Conservation (phyloP, 495 filamentous ascomycete species). For the Emericellopsis terricola region DNA sequence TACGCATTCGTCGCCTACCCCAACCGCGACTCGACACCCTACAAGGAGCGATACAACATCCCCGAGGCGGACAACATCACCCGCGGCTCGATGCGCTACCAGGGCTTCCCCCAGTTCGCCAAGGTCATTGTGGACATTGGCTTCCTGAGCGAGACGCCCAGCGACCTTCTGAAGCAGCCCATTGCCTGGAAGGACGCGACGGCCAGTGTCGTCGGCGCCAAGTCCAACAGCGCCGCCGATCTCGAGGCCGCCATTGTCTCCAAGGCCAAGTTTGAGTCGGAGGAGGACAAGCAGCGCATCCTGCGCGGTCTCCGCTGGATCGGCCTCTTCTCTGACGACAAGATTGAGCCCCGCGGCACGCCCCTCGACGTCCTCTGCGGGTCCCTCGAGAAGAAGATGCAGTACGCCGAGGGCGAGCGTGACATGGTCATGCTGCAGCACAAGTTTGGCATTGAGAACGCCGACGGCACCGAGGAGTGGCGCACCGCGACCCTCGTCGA, state of each 20-base stretch:
- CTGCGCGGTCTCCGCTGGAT: constrained; percentile 68
- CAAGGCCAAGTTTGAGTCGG: constrained; percentile 46
- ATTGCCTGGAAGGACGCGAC: constrained; percentile 60
- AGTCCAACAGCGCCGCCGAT: constrained; percentile 38
- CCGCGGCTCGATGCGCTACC: constrained; percentile 36
- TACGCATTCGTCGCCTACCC: constrained; percentile 87
- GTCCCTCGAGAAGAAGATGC: constrained; percentile 81
- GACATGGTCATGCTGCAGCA: constrained; percentile 75
- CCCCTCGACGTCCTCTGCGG: constrained; percentile 82
- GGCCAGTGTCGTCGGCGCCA: constrained; percentile 44
- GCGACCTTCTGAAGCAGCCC: constrained; percentile 36
- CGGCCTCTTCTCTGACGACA: constrained; percentile 65
- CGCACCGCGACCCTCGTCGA: constrained; percentile 68
- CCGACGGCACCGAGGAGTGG: constrained; percentile 51
- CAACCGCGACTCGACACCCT: constrained; percentile 77
- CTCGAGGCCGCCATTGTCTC: constrained; percentile 47
- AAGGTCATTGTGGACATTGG: constrained; percentile 53
- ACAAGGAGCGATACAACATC: constrained; percentile 77
- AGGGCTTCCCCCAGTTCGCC: constrained; percentile 63
- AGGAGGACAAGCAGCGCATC: constrained; percentile 54
- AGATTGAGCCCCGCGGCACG: constrained; percentile 57
- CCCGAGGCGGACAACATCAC: constrained; percentile 65
- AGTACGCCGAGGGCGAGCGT: constrained; percentile 67
- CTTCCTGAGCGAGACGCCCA: constrained; percentile 46
- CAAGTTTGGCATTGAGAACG: constrained; percentile 77